Percentiles rank a stretch among this genome's conserved stretches.
These are phyloP conservation scores for Parastagonospora avenae DNA, from an alignment of 2,329 filamentous ascomycete genomes.

Conservation along the genomic window DNA sequence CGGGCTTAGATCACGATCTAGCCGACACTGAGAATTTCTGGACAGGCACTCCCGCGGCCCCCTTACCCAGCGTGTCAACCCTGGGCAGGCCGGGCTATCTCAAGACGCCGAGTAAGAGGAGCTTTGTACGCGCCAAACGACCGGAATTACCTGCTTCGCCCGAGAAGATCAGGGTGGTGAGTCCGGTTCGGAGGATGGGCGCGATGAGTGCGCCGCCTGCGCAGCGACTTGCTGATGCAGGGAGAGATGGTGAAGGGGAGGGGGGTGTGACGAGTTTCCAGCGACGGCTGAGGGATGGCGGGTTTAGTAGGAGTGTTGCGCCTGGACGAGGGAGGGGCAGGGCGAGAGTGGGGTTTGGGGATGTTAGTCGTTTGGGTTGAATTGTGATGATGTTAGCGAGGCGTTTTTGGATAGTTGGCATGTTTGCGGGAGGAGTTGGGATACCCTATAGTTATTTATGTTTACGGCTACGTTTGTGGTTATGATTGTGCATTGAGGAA, in stretches of 20 bases:
- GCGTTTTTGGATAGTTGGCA: neutral
- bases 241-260: constrained; percentile 3
- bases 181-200: constrained; percentile 14
- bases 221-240: too few relatives aligned
- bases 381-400: neutral
- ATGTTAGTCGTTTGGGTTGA: constrained; percentile 26
- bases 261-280: constrained; percentile 40
- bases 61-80: constrained; percentile 8
- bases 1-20: constrained; percentile 13
- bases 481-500: too few relatives aligned
- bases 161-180: constrained; percentile 21
- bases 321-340: constrained; percentile 12
- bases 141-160: constrained; percentile 32
- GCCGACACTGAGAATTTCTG: constrained; percentile 26
- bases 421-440: neutral
- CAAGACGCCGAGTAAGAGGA: constrained; percentile 53
- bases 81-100: constrained; percentile 47
- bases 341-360: constrained; percentile 26
- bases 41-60: constrained; percentile 33
- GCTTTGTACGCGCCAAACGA: constrained; percentile 41
- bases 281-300: constrained; percentile 36
- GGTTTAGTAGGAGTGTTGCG: constrained; percentile 25
- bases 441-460: too few relatives aligned
- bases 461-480: too few relatives aligned
- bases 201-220: constrained; percentile 40